These are phyloP conservation scores for Epichloe amarillans DNA, from an alignment of 2,329 filamentous ascomycete genomes.

Conservation along the genomic window DNA sequence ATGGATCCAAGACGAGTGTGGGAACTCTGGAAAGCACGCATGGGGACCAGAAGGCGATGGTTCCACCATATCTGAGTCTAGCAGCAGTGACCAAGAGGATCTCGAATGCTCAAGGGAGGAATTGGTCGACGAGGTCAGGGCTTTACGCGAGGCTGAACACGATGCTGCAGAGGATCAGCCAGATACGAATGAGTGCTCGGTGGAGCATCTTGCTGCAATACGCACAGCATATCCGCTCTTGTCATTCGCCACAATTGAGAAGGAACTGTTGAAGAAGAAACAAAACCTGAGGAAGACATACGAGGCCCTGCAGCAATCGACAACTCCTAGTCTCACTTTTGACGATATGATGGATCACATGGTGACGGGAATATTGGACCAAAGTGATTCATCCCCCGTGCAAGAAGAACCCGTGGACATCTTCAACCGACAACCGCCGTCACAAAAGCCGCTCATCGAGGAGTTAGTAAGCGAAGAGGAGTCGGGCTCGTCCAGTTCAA, in stretches of 20 bases:
- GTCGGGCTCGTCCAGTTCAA: background rate
- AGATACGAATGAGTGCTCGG: slow-evolving; percentile 9
- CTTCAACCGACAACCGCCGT: background rate
- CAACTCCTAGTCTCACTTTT: slow-evolving; percentile 19
- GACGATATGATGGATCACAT: slow-evolving; percentile 20
- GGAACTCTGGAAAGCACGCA: background rate
- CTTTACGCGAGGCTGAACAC: background rate
- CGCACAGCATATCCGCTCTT: slow-evolving; percentile 30
- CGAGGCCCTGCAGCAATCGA: slow-evolving; percentile 18
- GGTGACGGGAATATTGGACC: slow-evolving; percentile 9
- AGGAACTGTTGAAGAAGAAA: slow-evolving; percentile 19
- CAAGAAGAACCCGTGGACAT: background rate
- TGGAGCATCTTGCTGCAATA: slow-evolving; percentile 23
- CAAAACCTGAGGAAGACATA: slow-evolving; percentile 26
- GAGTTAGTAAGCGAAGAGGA: slow-evolving; percentile 6
- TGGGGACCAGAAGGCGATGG: background rate
- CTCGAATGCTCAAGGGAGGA: slow-evolving; percentile 3
- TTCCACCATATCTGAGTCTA: background rate
- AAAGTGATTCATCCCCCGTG: background rate
- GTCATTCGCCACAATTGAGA: slow-evolving; percentile 21
- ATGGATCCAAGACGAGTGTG: slow-evolving; percentile 4
- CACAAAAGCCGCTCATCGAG: slow-evolving; percentile 17
- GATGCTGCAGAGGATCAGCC: background rate
- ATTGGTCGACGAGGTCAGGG: slow-evolving; percentile 1
- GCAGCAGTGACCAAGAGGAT: slow-evolving; percentile 5